Base-by-base conservation (phyloP, 257 asterid species). In the Rhazya stricta region DNA sequence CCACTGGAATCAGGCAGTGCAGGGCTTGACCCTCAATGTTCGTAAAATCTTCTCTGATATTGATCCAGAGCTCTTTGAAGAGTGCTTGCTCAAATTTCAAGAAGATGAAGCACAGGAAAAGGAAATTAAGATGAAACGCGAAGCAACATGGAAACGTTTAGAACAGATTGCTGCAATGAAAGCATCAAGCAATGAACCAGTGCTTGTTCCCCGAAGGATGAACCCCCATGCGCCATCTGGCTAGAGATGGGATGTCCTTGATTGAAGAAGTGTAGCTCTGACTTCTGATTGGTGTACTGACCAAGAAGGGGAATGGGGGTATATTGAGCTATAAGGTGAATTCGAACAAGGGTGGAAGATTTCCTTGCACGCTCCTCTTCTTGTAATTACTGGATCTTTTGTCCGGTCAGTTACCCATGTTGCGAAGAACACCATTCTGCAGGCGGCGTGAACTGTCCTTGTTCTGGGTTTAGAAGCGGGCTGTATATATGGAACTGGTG, bases 1-100 rank as follows among this genome's bases (percentile, higher is more conserved):
- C 72, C 97, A 92, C 86, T 92, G 98, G 98, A 92, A 91, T 74
- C 98, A 84, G 83, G 97, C 97, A 7, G 98, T 91, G 10, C 92
- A 86, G 74, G 91, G 90, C 83, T 84, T 92, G 81, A 92, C 98
- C 30, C 84, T 84, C n/a, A 92, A 92, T 75, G 92, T 92, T 78
- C 92, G 97, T n/a, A 92, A 91, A 81, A 87, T 92, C 69, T 92
- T 89, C 83, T 88, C 96, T 0, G 98, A 91, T 56, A 29, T 78
- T 15, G 97, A 91, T 67, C 88, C 89, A 0, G 92, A 89, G 77
- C 91, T 90, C 71, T 85, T 86, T 11, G 97, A 90, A 71, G 97
- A 90, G 81, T 92, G 96, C 75, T 57, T 90, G 83, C 87, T 77
- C 76, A 89, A 88, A 77, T 92, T 84, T 82, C 90, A 84, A 86